These are phyloP conservation scores for Barnettozyma sp. DNA, from an alignment of 805 yeast genomes.

Conservation along the genomic window DNA sequence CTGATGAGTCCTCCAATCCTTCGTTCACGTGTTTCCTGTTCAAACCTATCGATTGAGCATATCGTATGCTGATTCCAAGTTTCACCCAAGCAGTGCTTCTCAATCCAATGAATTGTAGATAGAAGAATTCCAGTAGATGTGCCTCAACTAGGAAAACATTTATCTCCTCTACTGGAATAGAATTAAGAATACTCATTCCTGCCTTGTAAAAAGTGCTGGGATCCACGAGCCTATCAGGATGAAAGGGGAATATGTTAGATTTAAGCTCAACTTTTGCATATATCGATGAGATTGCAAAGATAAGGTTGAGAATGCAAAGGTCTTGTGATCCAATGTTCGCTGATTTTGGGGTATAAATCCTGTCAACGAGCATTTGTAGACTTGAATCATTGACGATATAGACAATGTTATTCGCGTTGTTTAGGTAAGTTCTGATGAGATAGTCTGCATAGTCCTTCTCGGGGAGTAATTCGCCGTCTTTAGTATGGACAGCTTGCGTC, in stretches of 20 bases:
- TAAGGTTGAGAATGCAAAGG: constrained; percentile 32
- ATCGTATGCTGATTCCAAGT: constrained; percentile 35
- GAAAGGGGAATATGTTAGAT: constrained; percentile 23
- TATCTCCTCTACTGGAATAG: constrained; percentile 31
- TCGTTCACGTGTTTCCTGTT: constrained; percentile 35
- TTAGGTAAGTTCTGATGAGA: constrained; percentile 28
- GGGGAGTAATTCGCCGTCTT: constrained; percentile 25
- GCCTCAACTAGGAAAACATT: constrained; percentile 38
- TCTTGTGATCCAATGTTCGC: constrained; percentile 23
- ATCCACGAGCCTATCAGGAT: constrained; percentile 19
- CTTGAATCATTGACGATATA: constrained; percentile 34
- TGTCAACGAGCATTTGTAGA: constrained; percentile 25
- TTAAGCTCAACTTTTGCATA: constrained; percentile 29
- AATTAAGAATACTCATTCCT: constrained; percentile 28
- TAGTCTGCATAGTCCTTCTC: constrained; percentile 26
- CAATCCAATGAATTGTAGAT: constrained; percentile 34
- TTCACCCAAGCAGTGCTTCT: constrained; percentile 39
- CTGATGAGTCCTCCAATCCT: constrained; percentile 25
- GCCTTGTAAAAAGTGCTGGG: constrained; percentile 32
- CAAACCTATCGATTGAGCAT: constrained; percentile 37
- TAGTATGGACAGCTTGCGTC: background rate
- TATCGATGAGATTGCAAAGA: constrained; percentile 36
- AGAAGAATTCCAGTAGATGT: constrained; percentile 33
- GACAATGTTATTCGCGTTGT: constrained; percentile 34
- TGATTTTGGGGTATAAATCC: constrained; percentile 28